Conservation (phyloP, 495 filamentous ascomycete species). For the Neurospora sp. region DNA sequence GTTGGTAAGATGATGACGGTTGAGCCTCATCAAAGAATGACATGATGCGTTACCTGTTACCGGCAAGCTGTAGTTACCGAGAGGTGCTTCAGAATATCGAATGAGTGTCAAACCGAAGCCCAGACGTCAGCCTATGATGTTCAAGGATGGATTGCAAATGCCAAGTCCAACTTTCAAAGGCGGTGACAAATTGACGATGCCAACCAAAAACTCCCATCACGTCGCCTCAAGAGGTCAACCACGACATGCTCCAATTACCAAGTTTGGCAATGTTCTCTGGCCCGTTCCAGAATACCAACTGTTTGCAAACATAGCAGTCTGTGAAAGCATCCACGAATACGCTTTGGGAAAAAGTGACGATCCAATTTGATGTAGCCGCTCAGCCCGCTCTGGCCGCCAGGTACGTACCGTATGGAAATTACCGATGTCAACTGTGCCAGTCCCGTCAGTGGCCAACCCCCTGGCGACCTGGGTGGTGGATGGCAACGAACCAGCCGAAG, state of each 20-base stretch:
- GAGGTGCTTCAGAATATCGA: background rate
- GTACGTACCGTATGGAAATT: background rate
- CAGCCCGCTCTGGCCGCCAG: background rate
- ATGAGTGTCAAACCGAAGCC: background rate
- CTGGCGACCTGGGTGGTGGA: background rate
- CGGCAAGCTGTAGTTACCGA: background rate
- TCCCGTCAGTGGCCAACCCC: background rate
- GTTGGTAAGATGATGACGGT: background rate
- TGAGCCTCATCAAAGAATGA: background rate
- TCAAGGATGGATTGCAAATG: background rate
- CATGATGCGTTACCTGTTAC: background rate
- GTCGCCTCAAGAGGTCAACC: background rate
- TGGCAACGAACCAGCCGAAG: background rate
- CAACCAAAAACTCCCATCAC: background rate
- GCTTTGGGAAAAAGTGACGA: background rate
- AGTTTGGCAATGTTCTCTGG: background rate
- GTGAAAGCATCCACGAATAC: background rate
- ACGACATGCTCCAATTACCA: background rate
- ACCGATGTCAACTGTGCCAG: background rate
- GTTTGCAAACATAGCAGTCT: background rate
- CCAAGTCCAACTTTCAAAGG: background rate
- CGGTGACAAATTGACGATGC: background rate
- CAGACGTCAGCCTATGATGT: background rate
- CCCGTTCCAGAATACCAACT: background rate
- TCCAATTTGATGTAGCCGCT: background rate